These are phyloP conservation scores for Achaetomium macrosporum DNA, from an alignment of 2,329 filamentous ascomycete genomes.

Conservation along the genomic window DNA sequence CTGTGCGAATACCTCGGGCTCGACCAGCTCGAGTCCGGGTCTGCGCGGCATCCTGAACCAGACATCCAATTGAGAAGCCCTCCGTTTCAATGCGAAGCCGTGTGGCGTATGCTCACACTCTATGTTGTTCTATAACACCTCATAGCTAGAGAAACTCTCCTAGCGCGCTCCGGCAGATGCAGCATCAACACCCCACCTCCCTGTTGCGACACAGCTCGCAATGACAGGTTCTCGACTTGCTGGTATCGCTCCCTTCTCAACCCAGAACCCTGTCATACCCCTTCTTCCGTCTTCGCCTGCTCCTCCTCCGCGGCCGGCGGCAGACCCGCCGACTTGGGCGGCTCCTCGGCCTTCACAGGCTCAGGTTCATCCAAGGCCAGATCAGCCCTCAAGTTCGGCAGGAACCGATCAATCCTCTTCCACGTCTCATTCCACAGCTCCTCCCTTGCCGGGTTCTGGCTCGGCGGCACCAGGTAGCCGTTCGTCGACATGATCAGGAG, in stretches of 20 bases:
- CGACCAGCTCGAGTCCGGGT: no score
- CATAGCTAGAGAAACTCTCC: no score
- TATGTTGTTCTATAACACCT: no score
- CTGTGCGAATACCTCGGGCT: no score
- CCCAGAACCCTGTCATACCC: not conserved
- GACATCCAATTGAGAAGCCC: no score
- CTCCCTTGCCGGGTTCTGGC: slow-evolving; percentile 48
- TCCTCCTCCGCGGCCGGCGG: not conserved
- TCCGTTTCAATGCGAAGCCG: no score
- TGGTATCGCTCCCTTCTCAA: slow-evolving; percentile 3
- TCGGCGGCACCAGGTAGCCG: slow-evolving; percentile 72
- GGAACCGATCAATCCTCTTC: slow-evolving; percentile 60
- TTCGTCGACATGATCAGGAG: slow-evolving; percentile 90
- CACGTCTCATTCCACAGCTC: slow-evolving; percentile 57
- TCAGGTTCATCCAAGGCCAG: slow-evolving; percentile 42
- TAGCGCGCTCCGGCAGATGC: no score
- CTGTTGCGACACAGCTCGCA: not conserved
- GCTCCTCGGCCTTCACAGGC: slow-evolving; percentile 9
- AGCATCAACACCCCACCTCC: no score
- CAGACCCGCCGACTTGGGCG: not conserved
- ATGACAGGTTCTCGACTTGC: not conserved
- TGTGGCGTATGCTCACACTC: no score
- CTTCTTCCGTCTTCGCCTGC: not conserved
- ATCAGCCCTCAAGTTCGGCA: slow-evolving; percentile 55
- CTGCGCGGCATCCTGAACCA: no score